A percentile compares a stretch with the other conserved stretches of the same genome.
Evolutionary conservation across 2,329 filamentous ascomycete genomes (phyloP).

Genomic region (Xylariomycetidae sp.): DNA sequence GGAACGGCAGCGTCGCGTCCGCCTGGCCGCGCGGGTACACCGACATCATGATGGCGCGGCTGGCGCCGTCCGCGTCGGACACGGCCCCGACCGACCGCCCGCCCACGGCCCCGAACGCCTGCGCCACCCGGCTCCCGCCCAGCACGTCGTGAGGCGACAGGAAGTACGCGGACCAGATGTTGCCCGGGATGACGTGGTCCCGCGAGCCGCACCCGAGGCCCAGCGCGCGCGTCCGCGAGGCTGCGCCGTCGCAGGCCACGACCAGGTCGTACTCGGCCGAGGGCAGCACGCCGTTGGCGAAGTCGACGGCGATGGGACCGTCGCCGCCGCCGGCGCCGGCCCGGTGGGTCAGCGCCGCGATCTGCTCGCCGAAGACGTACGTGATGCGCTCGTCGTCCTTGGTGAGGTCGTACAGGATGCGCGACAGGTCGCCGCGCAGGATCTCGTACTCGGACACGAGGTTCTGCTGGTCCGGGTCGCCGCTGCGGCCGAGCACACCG

Average conservation of each 20-base stretch:
- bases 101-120: conserved; percentile 31
- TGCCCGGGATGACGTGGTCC: conserved; percentile 31
- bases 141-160: conserved; percentile 34
- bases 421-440: conserved; percentile 39
- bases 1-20: conserved; percentile 29
- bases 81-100: conserved; percentile 34
- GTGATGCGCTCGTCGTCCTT: conserved; percentile 30
- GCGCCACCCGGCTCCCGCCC: conserved; percentile 30
- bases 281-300: conserved; percentile 32
- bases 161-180: conserved; percentile 39
- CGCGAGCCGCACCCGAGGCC: conserved; percentile 34
- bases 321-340: conserved; percentile 21
- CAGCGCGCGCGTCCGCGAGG: conserved; percentile 41
- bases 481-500: conserved; percentile 30
- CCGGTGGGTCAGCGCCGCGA: conserved; percentile 30
- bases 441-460: conserved; percentile 45
- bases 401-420: conserved; percentile 35
- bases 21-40: conserved; percentile 25
- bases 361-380: conserved; percentile 35
- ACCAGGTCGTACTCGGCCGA: conserved; percentile 40
- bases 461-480: conserved; percentile 35
- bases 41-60: conserved; percentile 29
- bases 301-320: conserved; percentile 34
- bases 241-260: conserved; percentile 43
- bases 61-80: conserved; percentile 27